Evolutionary conservation across 2,329 filamentous ascomycete species (phyloP), one percentile per base, ranked within the genome.

Genomic region (Peltaster fructicola): DNA sequence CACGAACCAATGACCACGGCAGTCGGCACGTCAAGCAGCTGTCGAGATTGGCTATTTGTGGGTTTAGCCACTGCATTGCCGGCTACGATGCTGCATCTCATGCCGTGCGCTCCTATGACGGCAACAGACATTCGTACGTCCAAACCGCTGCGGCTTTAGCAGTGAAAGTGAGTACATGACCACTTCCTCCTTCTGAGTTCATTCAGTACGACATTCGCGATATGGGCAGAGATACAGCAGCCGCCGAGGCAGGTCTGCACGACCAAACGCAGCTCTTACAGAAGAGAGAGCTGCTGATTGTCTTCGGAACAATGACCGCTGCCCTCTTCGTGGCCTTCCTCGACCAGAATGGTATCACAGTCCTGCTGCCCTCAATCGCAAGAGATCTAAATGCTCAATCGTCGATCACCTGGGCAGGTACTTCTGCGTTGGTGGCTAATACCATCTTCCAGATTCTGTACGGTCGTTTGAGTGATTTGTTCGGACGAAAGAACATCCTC

Each of bases 391-490:
- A 51, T 43, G 44, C 52, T 2, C 47, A 49, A 30, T 51, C 51
- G n/a, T 61, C 61, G 3, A 70, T 71, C 22, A 55, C 59, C 1
- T 67, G 63, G 63, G 59, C 59, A 2, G 61, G 60, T 5, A 65
- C 61, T 0, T 57, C 60, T 6, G 55, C 56, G 3, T 43, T 68
- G 21, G 59, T 68, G 22, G 62, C 62, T 15, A 65, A 63, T 30
- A 73, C 70, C 0, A 61, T 65, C 16, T 74, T 73, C 34, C 68
- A 70, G 34, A 65, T 73, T 30, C 54, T 75, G 0, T 73, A 73
- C 40, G 68, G 69, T 11, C 57, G 44, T 8, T 30, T 48, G 10
- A 36, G 30, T 11, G 44, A 48, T 22, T 36, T 48, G 3, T 47
- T 47, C 22, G 44, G 44, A 9, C 57, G 68, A 10, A 73, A 73